A percentile compares a stretch with the other conserved stretches of the same genome.
Evolutionary conservation across 768 basidiomycete species (phyloP).

Genomic region (Leccinum sublutescens): DNA sequence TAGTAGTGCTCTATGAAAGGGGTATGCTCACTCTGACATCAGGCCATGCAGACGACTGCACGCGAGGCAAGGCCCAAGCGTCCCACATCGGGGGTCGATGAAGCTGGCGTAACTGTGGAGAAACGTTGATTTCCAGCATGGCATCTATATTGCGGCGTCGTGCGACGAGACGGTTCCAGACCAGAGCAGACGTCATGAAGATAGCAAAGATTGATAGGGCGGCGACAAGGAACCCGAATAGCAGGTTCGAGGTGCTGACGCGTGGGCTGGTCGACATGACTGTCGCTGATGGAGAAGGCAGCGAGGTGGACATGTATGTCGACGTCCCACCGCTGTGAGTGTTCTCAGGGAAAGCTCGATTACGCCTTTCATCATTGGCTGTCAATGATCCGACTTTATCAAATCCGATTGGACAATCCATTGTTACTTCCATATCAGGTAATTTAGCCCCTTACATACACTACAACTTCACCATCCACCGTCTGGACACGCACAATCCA

Average conservation of each 20-base stretch:
- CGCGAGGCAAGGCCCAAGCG: slow-evolving; percentile 11
- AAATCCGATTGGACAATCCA: slow-evolving; percentile 18
- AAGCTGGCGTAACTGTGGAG: background rate
- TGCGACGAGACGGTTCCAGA: slow-evolving; percentile 34
- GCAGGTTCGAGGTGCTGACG: slow-evolving; percentile 23
- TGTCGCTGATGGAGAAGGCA: slow-evolving; percentile 6
- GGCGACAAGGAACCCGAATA: slow-evolving; percentile 34
- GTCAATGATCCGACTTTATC: background rate
- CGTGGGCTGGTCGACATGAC: background rate
- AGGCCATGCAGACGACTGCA: slow-evolving; percentile 9
- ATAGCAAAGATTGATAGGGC: slow-evolving; percentile 31
- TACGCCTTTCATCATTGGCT: background rate
- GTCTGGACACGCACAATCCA: slow-evolving; percentile 11
- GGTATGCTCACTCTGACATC: slow-evolving; percentile 22
- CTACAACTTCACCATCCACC: slow-evolving; percentile 23
- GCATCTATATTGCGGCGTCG: slow-evolving; percentile 30
- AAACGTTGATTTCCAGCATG: slow-evolving; percentile 6
- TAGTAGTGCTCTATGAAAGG: slow-evolving; percentile 19
- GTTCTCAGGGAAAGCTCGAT: slow-evolving; percentile 16
- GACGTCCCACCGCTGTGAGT: slow-evolving; percentile 4
- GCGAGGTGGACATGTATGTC: slow-evolving; percentile 25
- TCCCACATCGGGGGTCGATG: slow-evolving; percentile 27
- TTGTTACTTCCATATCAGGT: background rate
- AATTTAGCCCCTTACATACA: slow-evolving; percentile 6
- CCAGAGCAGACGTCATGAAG: slow-evolving; percentile 30